These are phyloP conservation scores for Iris pallida DNA, from an alignment of 116 monocot genomes.

Conservation along the genomic window DNA sequence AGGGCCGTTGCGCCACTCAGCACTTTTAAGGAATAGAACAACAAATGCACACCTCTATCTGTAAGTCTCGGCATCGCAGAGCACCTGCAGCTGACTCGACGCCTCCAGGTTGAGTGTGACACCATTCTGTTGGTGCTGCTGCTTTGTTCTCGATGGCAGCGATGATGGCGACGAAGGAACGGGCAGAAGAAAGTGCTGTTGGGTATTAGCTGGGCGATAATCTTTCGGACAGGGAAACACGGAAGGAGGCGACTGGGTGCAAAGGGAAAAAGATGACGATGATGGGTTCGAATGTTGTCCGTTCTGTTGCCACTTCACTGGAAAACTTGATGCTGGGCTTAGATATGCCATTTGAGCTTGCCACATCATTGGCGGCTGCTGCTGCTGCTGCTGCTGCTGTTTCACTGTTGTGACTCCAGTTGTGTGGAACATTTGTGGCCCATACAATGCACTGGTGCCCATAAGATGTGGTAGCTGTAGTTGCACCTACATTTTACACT, in stretches of 20 bases:
- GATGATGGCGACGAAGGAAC: background rate
- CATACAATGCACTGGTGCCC: constrained; percentile 17
- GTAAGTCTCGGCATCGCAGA: background rate
- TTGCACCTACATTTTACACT: constrained; percentile 11
- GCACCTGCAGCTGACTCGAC: constrained; percentile 1
- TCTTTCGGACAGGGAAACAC: constrained; percentile 4
- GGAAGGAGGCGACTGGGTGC: background rate
- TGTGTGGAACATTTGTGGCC: constrained; percentile 10
- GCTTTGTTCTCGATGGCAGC: background rate
- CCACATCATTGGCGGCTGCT: background rate
- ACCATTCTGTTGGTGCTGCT: constrained; percentile 1
- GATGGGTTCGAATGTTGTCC: background rate
- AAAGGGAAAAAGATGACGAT: background rate
- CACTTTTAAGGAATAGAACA: background rate
- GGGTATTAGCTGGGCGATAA: background rate
- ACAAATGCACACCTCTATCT: background rate
- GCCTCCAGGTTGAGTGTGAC: background rate
- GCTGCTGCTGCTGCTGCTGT: constrained; percentile 6
- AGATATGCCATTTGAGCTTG: constrained; percentile 8
- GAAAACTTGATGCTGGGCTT: background rate
- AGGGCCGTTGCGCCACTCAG: background rate
- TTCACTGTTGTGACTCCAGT: background rate
- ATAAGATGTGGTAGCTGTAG: constrained; percentile 31
- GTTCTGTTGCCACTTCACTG: background rate
- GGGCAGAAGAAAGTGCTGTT: background rate